Conservation (phyloP, 192 early-diverging fungal genomes). For the Podila horticola region DNA sequence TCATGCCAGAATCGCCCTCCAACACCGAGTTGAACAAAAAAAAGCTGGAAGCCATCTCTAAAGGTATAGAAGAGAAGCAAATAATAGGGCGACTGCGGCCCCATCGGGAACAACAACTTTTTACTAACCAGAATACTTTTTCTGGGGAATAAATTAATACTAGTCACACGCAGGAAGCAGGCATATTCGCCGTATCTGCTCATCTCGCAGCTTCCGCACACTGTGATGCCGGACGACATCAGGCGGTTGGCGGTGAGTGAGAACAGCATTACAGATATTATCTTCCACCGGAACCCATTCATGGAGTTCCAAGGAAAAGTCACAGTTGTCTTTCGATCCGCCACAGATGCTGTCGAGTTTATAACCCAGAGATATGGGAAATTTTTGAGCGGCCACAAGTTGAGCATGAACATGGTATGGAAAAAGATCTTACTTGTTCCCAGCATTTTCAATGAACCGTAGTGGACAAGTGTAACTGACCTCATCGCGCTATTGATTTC, state of each 20-base stretch:
- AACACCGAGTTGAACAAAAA: slow-evolving; percentile 41
- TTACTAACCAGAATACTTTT: too few species aligned
- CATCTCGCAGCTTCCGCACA: slow-evolving; percentile 27
- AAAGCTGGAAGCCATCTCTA: slow-evolving; percentile 40
- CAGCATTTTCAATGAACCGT: too few species aligned
- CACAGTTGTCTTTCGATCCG: slow-evolving; percentile 43
- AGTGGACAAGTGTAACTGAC: too few species aligned
- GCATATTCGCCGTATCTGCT: slow-evolving; percentile 40
- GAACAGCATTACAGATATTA: slow-evolving; percentile 36
- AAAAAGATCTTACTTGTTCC: too few species aligned
- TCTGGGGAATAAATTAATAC: background rate
- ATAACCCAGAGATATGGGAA: slow-evolving; percentile 41
- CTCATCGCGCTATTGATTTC: background rate
- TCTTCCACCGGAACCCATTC: slow-evolving; percentile 36
- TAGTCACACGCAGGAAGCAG: slow-evolving; percentile 32
- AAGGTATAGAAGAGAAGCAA: slow-evolving; percentile 10
- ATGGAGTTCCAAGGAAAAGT: slow-evolving; percentile 38
- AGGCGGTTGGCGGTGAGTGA: slow-evolving; percentile 30
- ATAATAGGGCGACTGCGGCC: too few species aligned
- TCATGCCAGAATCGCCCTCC: background rate
- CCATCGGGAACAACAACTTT: background rate
- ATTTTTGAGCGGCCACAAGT: slow-evolving; percentile 31
- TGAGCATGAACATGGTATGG: slow-evolving; percentile 38
- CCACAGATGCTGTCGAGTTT: slow-evolving; percentile 50
- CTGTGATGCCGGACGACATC: slow-evolving; percentile 49